Conservation (phyloP, 169 alveolate species). For the Toxoplasma gondii region DNA sequence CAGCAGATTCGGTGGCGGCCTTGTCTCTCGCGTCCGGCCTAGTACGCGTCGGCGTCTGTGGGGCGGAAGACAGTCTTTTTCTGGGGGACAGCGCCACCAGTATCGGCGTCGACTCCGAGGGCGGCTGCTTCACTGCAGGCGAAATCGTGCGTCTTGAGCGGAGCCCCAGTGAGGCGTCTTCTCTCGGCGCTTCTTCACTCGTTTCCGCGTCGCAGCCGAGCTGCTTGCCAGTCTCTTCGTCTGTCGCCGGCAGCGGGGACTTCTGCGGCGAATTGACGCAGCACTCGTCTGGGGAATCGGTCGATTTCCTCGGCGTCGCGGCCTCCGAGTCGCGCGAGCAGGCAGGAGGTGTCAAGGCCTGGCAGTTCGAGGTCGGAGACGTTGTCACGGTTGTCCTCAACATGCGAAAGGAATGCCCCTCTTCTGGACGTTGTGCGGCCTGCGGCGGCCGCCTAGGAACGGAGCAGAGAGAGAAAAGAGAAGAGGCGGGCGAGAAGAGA, state of each 20-base stretch:
- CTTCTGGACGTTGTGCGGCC: background rate
- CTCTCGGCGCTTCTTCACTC: background rate
- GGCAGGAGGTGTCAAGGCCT: no score
- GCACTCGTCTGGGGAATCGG: no score
- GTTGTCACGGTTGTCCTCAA: background rate
- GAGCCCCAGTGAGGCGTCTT: background rate
- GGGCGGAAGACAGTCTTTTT: conserved; percentile 14
- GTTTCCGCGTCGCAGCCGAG: background rate
- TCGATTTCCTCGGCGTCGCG: no score
- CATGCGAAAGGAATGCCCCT: background rate
- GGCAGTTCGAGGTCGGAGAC: background rate
- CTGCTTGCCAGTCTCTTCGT: no score
- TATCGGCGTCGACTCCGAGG: conserved; percentile 6
- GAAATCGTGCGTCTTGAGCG: background rate
- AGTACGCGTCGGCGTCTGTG: conserved; percentile 21
- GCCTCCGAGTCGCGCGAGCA: no score
- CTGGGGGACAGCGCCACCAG: conserved; percentile 38
- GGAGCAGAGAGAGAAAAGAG: background rate
- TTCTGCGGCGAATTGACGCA: no score
- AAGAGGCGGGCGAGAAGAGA: background rate
- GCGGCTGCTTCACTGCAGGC: background rate
- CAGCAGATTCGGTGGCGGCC: background rate
- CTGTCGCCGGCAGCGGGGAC: no score
- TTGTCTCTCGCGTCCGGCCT: background rate
- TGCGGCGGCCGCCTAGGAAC: background rate